Evolutionary conservation across 2,329 filamentous ascomycete species (phyloP).

Genomic region (Penicillium aurantiogriseum): DNA sequence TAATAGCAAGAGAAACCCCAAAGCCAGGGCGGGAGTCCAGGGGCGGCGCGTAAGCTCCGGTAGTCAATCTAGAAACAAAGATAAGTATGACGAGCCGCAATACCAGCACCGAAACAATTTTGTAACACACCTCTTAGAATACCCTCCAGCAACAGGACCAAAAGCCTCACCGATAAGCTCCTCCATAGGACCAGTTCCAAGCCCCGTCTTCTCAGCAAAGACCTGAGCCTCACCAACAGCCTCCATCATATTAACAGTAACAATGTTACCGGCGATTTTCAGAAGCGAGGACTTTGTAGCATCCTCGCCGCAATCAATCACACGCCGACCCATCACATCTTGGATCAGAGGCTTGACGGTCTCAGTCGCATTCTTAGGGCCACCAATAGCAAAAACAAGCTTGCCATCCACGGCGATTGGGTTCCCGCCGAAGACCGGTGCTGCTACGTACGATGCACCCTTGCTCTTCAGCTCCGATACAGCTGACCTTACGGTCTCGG

Average conservation of each 20-base stretch:
- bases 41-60: constrained; percentile 43
- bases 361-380: constrained; percentile 34
- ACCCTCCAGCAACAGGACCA: constrained; percentile 43
- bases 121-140: constrained; percentile 40
- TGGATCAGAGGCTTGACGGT: constrained; percentile 43
- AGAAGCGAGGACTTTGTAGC: constrained; percentile 44
- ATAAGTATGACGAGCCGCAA: neutral
- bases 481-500: constrained; percentile 57
- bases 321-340: constrained; percentile 44
- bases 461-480: constrained; percentile 34
- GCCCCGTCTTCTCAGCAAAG: constrained; percentile 47
- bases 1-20: constrained; percentile 39
- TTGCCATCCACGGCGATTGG: constrained; percentile 47
- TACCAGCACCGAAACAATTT: neutral
- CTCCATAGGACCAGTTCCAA: constrained; percentile 44
- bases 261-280: constrained; percentile 49
- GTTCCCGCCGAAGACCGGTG: constrained; percentile 47
- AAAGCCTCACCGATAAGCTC: constrained; percentile 47
- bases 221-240: constrained; percentile 48
- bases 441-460: constrained; percentile 39
- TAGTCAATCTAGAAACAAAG: constrained; percentile 35
- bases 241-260: constrained; percentile 47
- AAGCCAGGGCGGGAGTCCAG: constrained; percentile 38
- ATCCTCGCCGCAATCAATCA: constrained; percentile 47
- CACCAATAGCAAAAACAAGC: constrained; percentile 47